Evolutionary conservation across 305 asterid species (phyloP).

Genomic region (Solanum aculeatissimum): DNA sequence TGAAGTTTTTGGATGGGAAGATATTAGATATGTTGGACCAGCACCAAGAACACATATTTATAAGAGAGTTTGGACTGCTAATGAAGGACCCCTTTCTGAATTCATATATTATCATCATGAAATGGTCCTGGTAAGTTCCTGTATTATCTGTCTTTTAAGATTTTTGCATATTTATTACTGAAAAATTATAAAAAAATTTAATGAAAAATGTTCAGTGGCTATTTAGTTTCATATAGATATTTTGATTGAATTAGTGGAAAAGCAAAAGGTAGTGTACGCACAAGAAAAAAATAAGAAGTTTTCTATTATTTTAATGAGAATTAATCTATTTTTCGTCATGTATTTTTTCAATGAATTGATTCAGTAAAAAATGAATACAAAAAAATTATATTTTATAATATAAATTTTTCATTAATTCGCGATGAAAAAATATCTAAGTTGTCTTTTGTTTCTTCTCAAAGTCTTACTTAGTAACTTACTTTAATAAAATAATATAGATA

Average conservation of each 20-base stretch:
- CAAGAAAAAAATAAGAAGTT: background rate
- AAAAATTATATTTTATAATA: no score
- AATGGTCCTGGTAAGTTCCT: conserved; percentile 54
- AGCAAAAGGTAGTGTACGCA: background rate
- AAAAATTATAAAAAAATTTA: no score
- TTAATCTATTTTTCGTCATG: no score
- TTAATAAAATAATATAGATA: no score
- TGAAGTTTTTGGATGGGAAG: conserved; percentile 62
- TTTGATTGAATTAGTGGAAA: background rate
- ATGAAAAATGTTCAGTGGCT: background rate
- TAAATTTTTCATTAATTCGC: no score
- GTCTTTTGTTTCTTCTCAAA: no score
- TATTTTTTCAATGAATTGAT: no score
- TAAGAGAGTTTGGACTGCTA: conserved; percentile 77
- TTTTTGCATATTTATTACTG: background rate
- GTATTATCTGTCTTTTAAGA: background rate
- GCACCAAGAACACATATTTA: conserved; percentile 70
- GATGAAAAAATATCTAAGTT: no score
- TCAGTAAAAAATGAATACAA: no score
- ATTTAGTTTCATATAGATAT: background rate
- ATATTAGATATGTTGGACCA: conserved; percentile 79
- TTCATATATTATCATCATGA: conserved; percentile 80
- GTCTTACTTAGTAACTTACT: no score
- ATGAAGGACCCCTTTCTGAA: conserved; percentile 76
- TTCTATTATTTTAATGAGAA: background rate